Evolutionary conservation across 2,329 filamentous ascomycete species (phyloP).

Genomic region (Colletotrichum sp.): DNA sequence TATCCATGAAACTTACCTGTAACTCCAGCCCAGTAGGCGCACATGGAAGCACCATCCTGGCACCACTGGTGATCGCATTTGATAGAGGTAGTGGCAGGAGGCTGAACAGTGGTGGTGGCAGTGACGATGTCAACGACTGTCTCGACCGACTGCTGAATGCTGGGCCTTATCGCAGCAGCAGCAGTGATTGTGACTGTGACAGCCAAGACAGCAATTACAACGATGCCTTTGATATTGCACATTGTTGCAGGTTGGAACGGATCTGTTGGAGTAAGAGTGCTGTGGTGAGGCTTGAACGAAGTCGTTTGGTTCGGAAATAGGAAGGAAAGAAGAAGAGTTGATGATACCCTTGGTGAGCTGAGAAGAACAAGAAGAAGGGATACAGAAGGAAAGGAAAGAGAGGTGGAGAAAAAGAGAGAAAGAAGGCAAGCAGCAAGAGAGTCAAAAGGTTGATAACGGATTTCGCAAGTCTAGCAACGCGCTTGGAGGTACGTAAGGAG

Average conservation of each 20-base stretch:
- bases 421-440: background rate
- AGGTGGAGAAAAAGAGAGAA: background rate
- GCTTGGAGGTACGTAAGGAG: background rate
- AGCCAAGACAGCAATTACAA: background rate
- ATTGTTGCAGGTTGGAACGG: background rate
- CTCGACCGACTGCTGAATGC: background rate
- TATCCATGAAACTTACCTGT: slow-evolving; percentile 18
- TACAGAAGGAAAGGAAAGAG: background rate
- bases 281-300: background rate
- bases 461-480: background rate
- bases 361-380: too few relatives aligned
- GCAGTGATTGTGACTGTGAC: background rate
- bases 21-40: slow-evolving; percentile 33
- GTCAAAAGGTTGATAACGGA: background rate
- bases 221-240: background rate
- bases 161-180: background rate
- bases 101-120: background rate
- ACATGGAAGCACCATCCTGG: slow-evolving; percentile 25
- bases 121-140: background rate
- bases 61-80: slow-evolving; percentile 31
- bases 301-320: background rate
- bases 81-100: background rate
- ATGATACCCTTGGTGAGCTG: background rate
- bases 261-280: background rate
- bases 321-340: background rate